Base-by-base conservation (phyloP, 192 early-diverging fungal genomes). In the Linnemannia elongata region DNA sequence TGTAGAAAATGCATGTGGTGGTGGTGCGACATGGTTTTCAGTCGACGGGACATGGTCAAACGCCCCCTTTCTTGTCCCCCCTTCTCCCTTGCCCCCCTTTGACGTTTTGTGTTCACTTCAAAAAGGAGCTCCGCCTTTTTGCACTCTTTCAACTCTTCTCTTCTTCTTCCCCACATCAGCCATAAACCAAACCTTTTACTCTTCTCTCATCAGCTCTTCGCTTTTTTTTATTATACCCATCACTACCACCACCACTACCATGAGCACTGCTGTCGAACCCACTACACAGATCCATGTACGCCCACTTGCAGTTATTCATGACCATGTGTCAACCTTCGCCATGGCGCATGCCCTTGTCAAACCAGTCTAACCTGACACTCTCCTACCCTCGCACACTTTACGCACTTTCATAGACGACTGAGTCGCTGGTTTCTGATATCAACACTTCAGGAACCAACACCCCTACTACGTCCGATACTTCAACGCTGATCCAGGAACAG, bases 201-300 rank as follows among this genome's bases (percentile, higher is more conserved):
- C 27, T 66, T 66, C 12, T 45, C 12, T 20, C 39, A 35, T 69
- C 22, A 13, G 13, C n/a, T 33, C 39, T 15, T 52, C 6, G 17
- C 20, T 52, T 22, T 0, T 52, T 20, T 18, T 22, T n/a, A n/a
- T 52, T 52, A 52, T 52, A 52, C 63, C 55, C 8, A 33, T 30
- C 27, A 22, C 79, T n/a, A 33, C 20, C 38, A 76, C 30, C 27
- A 22, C 79, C 39, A 33, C 20, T n/a, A 76, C 30, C 74, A 70
- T 76, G 74, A 68, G 75, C 42, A 35, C 80, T 52, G 49, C 54
- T 18, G n/a, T 45, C 57, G 69, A 82, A 57, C 24, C 75, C 38
- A 15, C 47, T 20, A 45, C 74, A 33, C 35, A 45, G 45, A 75
- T 57, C 47, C 74, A 76, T 74, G 80, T 82, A 82, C n/a, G 44